Conservation (phyloP, 176 grass and related monocot genomes). For the Lolium perenne region DNA sequence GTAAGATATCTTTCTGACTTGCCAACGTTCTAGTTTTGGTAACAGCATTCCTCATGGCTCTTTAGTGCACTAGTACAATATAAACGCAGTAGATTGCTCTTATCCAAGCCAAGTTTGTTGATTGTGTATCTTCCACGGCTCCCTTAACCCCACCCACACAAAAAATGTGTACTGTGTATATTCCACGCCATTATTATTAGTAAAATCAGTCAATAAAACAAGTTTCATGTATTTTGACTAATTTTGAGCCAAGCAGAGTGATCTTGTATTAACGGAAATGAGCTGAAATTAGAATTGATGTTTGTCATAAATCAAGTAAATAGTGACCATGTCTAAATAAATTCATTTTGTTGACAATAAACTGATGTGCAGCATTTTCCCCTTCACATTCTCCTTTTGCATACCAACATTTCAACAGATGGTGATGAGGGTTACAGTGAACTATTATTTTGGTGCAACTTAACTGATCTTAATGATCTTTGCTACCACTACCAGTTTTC, state of each 20-base stretch:
- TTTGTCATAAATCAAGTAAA: conserved; percentile 27
- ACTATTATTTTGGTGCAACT: conserved; percentile 25
- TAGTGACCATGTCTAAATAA: background rate
- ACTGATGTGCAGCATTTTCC: conserved; percentile 6
- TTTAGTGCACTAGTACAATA: conserved; percentile 25
- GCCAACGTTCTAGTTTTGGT: background rate
- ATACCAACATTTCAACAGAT: conserved; percentile 15
- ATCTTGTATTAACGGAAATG: conserved; percentile 7
- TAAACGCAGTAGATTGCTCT: background rate
- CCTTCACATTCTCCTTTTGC: background rate
- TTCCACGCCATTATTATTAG: conserved; percentile 17
- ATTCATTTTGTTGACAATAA: background rate
- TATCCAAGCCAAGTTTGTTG: background rate
- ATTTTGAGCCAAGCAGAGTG: background rate
- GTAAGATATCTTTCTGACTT: conserved; percentile 47
- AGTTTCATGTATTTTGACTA: background rate
- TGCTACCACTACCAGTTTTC: conserved; percentile 6
- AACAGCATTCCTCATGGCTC: background rate
- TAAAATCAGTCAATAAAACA: background rate
- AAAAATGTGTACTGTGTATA: background rate
- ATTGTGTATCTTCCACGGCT: background rate
- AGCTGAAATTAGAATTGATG: conserved; percentile 3
- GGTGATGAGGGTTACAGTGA: background rate
- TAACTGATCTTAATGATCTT: background rate
- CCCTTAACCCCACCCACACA: background rate